These are phyloP conservation scores for Lathyrus aphaca DNA, from an alignment of 306 rosid species.

Conservation along the genomic window DNA sequence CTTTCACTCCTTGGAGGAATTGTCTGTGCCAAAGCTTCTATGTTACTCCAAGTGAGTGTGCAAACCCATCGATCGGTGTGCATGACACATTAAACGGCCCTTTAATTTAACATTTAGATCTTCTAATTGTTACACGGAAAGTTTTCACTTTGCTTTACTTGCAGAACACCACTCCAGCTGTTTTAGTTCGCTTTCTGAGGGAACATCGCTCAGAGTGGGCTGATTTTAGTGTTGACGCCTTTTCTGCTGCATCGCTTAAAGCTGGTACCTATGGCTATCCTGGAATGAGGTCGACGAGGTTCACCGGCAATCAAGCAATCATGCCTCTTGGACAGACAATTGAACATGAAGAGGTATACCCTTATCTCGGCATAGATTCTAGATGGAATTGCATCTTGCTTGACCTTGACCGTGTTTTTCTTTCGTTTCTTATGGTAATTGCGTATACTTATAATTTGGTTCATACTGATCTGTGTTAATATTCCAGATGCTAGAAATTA, in stretches of 20 bases:
- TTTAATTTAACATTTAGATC: neutral
- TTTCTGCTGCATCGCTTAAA: slow-evolving; percentile 77
- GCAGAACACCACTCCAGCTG: slow-evolving; percentile 91
- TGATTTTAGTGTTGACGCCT: slow-evolving; percentile 96
- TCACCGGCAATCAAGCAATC: slow-evolving; percentile 93
- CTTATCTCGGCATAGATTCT: neutral
- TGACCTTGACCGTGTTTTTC: neutral
- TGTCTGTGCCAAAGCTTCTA: slow-evolving; percentile 96
- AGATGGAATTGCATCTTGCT: neutral
- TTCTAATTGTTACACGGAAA: slow-evolving; percentile 18
- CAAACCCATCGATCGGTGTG: slow-evolving; percentile 13
- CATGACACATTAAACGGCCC: slow-evolving; percentile 5
- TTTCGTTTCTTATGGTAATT: too few relatives aligned
- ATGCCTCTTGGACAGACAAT: slow-evolving; percentile 97
- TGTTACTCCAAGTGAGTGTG: slow-evolving; percentile 87
- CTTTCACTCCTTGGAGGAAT: slow-evolving; percentile 81
- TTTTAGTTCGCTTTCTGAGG: slow-evolving; percentile 90
- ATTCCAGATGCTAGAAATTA: slow-evolving; percentile 84
- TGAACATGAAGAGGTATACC: slow-evolving; percentile 87
- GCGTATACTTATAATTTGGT: too few relatives aligned
- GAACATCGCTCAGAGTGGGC: slow-evolving; percentile 99
- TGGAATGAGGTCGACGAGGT: slow-evolving; percentile 86
- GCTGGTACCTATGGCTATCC: slow-evolving; percentile 80
- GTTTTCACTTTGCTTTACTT: slow-evolving; percentile 30
- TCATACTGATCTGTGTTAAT: slow-evolving; percentile 14